A percentile compares a stretch with the other conserved stretches of the same genome.
phyloP scores from a whole-genome alignment of 2,329 filamentous ascomycete genomes.

The Talaromyces rugulosus region DNA sequence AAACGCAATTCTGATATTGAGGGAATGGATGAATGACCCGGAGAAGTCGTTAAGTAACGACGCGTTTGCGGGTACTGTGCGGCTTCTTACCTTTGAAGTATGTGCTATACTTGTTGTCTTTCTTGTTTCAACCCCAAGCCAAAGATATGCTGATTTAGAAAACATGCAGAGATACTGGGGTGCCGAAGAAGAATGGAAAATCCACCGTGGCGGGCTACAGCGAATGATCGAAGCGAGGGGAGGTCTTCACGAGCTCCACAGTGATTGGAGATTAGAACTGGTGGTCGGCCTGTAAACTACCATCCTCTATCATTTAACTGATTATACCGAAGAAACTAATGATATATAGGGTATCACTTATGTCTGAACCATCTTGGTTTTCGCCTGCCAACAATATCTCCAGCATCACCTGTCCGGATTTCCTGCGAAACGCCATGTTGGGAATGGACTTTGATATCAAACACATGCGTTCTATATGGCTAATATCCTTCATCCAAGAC shows the following conservation, averaged over 20 bases:
- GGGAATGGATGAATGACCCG: not conserved
- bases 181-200: constrained; percentile 27
- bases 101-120: not conserved
- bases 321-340: not conserved
- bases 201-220: constrained; percentile 28
- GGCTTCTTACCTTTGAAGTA: constrained; percentile 31
- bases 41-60: constrained; percentile 32
- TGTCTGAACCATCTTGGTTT: constrained; percentile 26
- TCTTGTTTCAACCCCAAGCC: not conserved
- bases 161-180: constrained; percentile 27
- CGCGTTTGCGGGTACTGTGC: constrained; percentile 27
- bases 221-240: constrained; percentile 30
- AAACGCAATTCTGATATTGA: constrained; percentile 1
- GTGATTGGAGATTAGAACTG: constrained; percentile 22
- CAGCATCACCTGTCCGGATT: not conserved
- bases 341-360: constrained; percentile 21
- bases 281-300: constrained; percentile 5
- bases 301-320: not conserved
- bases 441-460: constrained; percentile 15
- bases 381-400: constrained; percentile 19
- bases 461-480: constrained; percentile 24
- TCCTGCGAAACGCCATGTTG: not conserved
- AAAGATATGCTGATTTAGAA: too few relatives aligned
- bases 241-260: constrained; percentile 23
- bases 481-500: constrained; percentile 27